These are phyloP conservation scores for Stentor coeruleus DNA, from an alignment of 73 alveolate species.

Conservation along the genomic window DNA sequence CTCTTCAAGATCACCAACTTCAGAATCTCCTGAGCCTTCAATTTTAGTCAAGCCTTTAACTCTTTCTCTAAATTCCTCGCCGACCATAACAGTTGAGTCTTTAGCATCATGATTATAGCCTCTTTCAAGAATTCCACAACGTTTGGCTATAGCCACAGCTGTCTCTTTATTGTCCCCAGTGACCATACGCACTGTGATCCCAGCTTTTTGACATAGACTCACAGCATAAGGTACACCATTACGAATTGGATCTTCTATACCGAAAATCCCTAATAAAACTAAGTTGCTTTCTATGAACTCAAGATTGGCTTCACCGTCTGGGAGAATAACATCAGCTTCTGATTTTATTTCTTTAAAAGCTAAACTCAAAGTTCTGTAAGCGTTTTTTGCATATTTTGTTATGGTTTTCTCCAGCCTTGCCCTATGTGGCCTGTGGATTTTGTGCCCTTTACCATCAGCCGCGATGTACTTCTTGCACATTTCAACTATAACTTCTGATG, in stretches of 20 bases:
- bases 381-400: conserved; percentile 68
- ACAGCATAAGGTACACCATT: conserved; percentile 86
- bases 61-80: conserved; percentile 56
- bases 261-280: conserved; percentile 66
- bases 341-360: conserved; percentile 69
- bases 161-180: conserved; percentile 95
- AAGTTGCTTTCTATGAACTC: conserved; percentile 29
- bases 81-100: conserved; percentile 64
- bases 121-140: conserved; percentile 61
- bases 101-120: neutral
- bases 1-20: conserved; percentile 60
- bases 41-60: conserved; percentile 65
- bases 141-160: conserved; percentile 92
- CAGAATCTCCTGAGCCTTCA: conserved; percentile 49
- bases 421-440: conserved; percentile 29
- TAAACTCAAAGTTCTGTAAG: conserved; percentile 69
- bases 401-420: conserved; percentile 42
- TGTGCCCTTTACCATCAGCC: conserved; percentile 37
- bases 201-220: conserved; percentile 75
- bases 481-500: conserved; percentile 74
- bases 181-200: conserved; percentile 94
- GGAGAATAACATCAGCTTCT: conserved; percentile 6
- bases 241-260: conserved; percentile 85
- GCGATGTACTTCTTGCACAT: conserved; percentile 46
- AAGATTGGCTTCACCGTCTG: conserved; percentile 18